Percentiles rank a stretch among this genome's conserved stretches.
Conservation (phyloP, 306 rosid genomes). For the Echinosophora koreensis region DNA sequence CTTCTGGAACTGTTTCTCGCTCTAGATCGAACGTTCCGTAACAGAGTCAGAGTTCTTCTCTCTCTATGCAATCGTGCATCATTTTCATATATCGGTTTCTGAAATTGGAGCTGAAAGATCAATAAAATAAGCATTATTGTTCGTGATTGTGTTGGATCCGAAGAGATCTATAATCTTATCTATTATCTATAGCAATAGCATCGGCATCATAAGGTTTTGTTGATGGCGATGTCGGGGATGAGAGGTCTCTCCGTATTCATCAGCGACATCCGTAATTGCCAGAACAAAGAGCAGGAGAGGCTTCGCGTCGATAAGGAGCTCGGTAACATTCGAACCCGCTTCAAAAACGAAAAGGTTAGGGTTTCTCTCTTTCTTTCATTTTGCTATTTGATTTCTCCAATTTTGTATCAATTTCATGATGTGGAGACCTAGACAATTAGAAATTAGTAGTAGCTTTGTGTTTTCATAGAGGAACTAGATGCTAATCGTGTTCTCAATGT, state of each 20-base stretch:
- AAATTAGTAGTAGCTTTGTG: no score
- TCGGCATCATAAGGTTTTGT: no score
- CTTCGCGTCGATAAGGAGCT: conserved; percentile 98
- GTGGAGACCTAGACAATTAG: no score
- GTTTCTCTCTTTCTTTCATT: conserved; percentile 29
- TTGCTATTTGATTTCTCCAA: no score
- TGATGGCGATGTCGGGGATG: conserved; percentile 98
- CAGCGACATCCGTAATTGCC: conserved; percentile 97
- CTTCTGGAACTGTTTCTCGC: conserved; percentile 45
- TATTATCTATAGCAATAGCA: no score
- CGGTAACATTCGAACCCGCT: conserved; percentile 96
- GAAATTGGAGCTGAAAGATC: conserved; percentile 55
- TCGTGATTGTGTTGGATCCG: conserved; percentile 56
- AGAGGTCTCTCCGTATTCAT: conserved; percentile 98
- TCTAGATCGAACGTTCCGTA: conserved; percentile 57
- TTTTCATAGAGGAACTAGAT: no score
- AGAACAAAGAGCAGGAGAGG: conserved; percentile 96
- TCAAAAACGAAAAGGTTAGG: conserved; percentile 98
- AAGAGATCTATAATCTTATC: neutral
- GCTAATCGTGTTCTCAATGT: no score
- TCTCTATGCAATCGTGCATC: neutral
- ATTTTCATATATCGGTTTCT: conserved; percentile 4
- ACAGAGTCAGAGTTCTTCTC: conserved; percentile 1
- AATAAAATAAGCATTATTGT: conserved; percentile 19
- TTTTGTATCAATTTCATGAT: no score